Evolutionary conservation across 306 rosid genomes (phyloP).

Genomic region (Rosa persica): DNA sequence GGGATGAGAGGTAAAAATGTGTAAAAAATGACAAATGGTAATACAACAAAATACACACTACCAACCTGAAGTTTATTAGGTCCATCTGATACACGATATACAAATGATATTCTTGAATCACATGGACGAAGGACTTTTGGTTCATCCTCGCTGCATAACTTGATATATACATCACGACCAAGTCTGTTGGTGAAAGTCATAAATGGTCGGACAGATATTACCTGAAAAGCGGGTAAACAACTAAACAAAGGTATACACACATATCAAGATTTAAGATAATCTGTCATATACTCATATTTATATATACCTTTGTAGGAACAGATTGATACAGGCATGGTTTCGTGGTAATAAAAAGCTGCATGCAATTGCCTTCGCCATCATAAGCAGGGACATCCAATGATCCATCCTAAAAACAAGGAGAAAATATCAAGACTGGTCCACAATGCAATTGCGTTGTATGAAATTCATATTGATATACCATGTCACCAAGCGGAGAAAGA

Average conservation of each 20-base stretch:
- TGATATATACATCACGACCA: slow-evolving; percentile 76
- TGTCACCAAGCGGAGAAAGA: slow-evolving; percentile 83
- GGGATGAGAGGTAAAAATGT: not conserved
- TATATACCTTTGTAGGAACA: slow-evolving; percentile 85
- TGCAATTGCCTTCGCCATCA: slow-evolving; percentile 72
- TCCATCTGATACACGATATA: slow-evolving; percentile 47
- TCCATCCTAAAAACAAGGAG: slow-evolving; percentile 64
- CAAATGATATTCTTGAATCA: slow-evolving; percentile 80
- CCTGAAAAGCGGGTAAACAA: slow-evolving; percentile 43
- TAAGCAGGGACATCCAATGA: slow-evolving; percentile 74
- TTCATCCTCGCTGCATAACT: slow-evolving; percentile 72
- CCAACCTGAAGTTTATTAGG: slow-evolving; percentile 86
- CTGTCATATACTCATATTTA: slow-evolving; percentile 3
- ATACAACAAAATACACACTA: slow-evolving; percentile 3
- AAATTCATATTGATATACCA: slow-evolving; percentile 50
- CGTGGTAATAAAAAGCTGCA: slow-evolving; percentile 79
- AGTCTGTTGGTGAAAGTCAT: slow-evolving; percentile 93
- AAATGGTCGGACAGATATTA: slow-evolving; percentile 76
- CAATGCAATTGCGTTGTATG: slow-evolving; percentile 6
- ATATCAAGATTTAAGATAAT: slow-evolving; percentile 17
- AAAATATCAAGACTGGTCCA: not conserved
- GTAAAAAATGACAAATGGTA: not conserved
- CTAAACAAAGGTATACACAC: slow-evolving; percentile 1
- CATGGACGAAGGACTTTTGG: slow-evolving; percentile 73
- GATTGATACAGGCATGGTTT: slow-evolving; percentile 82